Evolutionary conservation across 305 asterid genomes (phyloP).

Genomic region (Fraxinus floribunda): DNA sequence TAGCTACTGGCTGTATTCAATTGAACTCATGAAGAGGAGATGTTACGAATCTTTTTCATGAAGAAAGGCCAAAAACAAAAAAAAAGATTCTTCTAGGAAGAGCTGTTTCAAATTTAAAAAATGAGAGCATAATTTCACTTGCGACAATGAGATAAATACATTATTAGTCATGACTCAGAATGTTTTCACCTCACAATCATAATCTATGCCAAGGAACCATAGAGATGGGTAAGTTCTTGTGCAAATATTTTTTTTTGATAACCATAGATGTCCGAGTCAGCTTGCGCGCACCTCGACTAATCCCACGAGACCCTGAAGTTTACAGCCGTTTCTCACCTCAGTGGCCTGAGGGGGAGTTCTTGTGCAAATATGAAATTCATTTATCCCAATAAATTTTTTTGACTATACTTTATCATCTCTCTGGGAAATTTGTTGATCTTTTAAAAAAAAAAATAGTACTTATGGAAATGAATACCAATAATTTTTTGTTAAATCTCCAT

Average conservation of each 20-base stretch:
- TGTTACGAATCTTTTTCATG: neutral
- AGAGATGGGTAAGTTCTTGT: neutral
- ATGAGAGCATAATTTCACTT: neutral
- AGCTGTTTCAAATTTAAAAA: neutral
- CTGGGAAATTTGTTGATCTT: neutral
- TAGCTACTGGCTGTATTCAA: neutral
- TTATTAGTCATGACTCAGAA: neutral
- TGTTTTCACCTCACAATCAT: neutral
- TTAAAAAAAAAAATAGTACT: neutral
- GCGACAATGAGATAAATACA: neutral
- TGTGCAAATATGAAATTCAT: neutral
- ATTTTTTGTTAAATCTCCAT: neutral
- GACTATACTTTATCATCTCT: neutral
- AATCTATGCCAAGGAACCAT: neutral
- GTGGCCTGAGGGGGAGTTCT: neutral
- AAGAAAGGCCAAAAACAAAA: neutral
- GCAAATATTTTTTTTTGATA: no score
- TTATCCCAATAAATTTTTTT: neutral
- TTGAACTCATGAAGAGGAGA: neutral
- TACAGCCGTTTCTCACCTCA: no score
- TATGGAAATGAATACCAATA: neutral
- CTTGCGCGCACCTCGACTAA: no score
- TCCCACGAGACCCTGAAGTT: no score
- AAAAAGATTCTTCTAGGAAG: neutral
- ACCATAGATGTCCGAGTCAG: no score